phyloP scores from a whole-genome alignment of 768 basidiomycete species.

The Chiua virens region DNA sequence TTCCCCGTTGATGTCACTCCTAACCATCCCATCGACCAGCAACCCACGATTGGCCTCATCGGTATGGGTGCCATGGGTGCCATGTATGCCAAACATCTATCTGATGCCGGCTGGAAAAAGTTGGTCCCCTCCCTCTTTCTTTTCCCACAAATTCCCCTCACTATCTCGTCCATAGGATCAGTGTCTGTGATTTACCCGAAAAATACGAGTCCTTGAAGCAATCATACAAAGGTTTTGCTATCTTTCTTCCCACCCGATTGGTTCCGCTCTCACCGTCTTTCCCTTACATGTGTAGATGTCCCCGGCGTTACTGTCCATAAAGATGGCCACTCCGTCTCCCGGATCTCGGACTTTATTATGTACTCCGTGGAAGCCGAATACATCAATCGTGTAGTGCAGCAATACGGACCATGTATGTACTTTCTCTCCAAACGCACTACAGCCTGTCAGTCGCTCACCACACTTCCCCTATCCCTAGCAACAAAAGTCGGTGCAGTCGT shows the following conservation, averaged over 20 bases:
- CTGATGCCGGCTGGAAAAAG: conserved; percentile 85
- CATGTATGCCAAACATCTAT: conserved; percentile 86
- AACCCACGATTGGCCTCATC: conserved; percentile 86
- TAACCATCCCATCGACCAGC: conserved; percentile 41
- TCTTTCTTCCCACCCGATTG: neutral
- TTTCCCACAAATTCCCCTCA: neutral
- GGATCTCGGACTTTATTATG: conserved; percentile 89
- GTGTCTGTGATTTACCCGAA: conserved; percentile 83
- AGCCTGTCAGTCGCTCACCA: neutral
- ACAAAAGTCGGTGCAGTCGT: conserved; percentile 93
- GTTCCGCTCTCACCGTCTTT: conserved; percentile 13
- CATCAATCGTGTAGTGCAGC: conserved; percentile 76
- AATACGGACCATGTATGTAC: conserved; percentile 87
- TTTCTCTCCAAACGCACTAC: neutral
- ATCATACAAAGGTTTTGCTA: conserved; percentile 55
- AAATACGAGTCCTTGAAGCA: conserved; percentile 63
- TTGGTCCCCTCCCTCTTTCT: conserved; percentile 26
- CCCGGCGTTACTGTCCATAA: conserved; percentile 64
- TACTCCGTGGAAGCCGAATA: conserved; percentile 94
- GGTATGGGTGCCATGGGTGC: conserved; percentile 98
- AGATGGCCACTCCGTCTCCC: conserved; percentile 88
- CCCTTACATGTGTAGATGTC: conserved; percentile 44
- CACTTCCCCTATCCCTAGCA: conserved; percentile 42
- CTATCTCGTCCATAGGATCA: conserved; percentile 53
- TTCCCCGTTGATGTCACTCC: conserved; percentile 31